phyloP scores from a whole-genome alignment of 768 basidiomycete species.

The Mycena albidolilacea region DNA sequence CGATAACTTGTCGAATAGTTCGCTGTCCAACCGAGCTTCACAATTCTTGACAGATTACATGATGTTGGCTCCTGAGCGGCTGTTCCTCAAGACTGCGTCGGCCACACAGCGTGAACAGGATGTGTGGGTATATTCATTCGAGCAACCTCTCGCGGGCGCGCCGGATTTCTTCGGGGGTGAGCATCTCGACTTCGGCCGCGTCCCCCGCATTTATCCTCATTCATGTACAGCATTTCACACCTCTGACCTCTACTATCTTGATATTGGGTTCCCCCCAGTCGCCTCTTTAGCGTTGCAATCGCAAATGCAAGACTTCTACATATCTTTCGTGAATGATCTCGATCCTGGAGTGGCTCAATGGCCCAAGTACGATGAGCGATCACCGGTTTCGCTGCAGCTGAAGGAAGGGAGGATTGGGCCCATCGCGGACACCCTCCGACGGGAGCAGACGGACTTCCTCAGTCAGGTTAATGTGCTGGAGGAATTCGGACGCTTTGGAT shows the following conservation, averaged over 20 bases:
- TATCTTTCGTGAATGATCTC: background rate
- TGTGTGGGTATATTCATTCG: constrained; percentile 22
- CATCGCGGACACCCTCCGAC: background rate
- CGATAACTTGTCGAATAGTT: constrained; percentile 16
- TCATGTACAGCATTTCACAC: background rate
- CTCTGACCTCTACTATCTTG: background rate
- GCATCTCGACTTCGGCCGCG: background rate
- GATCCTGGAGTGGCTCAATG: background rate
- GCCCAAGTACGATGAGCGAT: background rate
- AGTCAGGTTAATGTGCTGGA: background rate
- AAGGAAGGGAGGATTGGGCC: background rate
- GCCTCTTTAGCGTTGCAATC: background rate
- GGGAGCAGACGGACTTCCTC: background rate
- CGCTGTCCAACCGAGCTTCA: constrained; percentile 16
- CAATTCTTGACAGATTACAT: constrained; percentile 16
- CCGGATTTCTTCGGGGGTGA: constrained; percentile 24
- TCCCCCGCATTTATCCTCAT: background rate
- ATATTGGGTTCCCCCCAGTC: background rate
- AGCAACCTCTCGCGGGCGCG: background rate
- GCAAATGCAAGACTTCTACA: constrained; percentile 1
- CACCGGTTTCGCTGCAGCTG: background rate
- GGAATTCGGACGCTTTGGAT: constrained; percentile 4
- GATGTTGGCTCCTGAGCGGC: constrained; percentile 7
- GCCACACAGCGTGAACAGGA: background rate
- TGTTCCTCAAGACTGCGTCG: constrained; percentile 17